Evolutionary conservation across 2,329 filamentous ascomycete genomes (phyloP).

Genomic region (Aspergillus melleus): DNA sequence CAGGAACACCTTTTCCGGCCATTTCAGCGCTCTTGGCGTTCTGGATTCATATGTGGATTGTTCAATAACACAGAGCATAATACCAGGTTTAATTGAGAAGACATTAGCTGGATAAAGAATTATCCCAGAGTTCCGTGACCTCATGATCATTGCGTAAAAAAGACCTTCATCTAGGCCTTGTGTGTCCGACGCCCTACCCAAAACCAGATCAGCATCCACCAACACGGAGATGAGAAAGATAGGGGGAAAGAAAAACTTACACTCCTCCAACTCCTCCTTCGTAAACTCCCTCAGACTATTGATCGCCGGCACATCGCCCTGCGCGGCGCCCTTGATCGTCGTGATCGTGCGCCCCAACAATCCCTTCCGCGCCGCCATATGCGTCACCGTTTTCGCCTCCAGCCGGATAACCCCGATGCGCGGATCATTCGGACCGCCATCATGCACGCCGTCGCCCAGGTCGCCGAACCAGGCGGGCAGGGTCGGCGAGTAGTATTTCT

Average conservation of each 20-base stretch:
- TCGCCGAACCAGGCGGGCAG: constrained; percentile 88
- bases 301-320: constrained; percentile 68
- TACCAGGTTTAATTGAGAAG: background rate
- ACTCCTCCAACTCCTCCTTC: constrained; percentile 64
- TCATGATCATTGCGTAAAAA: background rate
- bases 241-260: constrained; percentile 34
- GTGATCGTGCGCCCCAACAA: constrained; percentile 66
- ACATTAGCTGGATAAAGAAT: background rate
- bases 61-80: background rate
- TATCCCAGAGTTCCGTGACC: background rate
- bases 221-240: background rate
- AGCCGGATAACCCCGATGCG: constrained; percentile 80
- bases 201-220: constrained; percentile 9
- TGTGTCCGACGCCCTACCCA: constrained; percentile 33
- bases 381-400: constrained; percentile 70
- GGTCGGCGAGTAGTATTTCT: constrained; percentile 71
- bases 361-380: constrained; percentile 65
- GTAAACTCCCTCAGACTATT: constrained; percentile 76
- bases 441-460: constrained; percentile 77
- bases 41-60: background rate
- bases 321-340: constrained; percentile 72
- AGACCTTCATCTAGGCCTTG: constrained; percentile 14
- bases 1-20: background rate
- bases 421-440: constrained; percentile 78
- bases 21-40: background rate